Percentiles rank a stretch among this genome's conserved stretches.
Conservation (phyloP, 768 basidiomycete species). For the Solioccasus polychromus region DNA sequence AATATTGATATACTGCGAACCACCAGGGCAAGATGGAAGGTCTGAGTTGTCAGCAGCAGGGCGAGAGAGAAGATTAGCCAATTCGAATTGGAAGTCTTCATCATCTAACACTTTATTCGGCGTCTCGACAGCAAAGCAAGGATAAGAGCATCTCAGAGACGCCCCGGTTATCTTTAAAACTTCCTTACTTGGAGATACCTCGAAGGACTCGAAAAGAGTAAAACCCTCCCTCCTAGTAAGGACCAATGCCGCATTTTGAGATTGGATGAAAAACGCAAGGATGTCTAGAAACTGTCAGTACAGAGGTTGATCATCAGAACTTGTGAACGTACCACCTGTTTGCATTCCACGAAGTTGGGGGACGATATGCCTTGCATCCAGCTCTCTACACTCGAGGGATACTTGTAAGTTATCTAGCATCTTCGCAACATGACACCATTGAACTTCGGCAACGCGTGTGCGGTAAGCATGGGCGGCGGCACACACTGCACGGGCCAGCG, state of each 20-base stretch:
- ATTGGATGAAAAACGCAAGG: constrained; percentile 35
- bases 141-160: not conserved
- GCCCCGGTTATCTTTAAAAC: not conserved
- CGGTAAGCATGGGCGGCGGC: no score
- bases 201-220: constrained; percentile 36
- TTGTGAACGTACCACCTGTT: no score
- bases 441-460: no score
- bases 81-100: constrained; percentile 27
- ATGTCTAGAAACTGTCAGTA: constrained; percentile 28
- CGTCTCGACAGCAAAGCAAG: not conserved
- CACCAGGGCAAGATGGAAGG: no score
- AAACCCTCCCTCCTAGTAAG: not conserved
- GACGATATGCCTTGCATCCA: no score
- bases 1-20: constrained; percentile 14
- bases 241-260: constrained; percentile 45
- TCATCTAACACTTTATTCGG: not conserved
- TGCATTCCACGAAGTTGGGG: no score
- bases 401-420: no score
- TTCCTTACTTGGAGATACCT: constrained; percentile 35
- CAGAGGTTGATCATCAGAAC: no score
- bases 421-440: no score
- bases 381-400: no score
- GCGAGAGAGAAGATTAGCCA: constrained; percentile 37
- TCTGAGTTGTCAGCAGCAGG: constrained; percentile 22
- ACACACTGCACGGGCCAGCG: no score